Conservation (phyloP, 1,284 basidiomycete genomes). For the Apiotrichum siamense region DNA sequence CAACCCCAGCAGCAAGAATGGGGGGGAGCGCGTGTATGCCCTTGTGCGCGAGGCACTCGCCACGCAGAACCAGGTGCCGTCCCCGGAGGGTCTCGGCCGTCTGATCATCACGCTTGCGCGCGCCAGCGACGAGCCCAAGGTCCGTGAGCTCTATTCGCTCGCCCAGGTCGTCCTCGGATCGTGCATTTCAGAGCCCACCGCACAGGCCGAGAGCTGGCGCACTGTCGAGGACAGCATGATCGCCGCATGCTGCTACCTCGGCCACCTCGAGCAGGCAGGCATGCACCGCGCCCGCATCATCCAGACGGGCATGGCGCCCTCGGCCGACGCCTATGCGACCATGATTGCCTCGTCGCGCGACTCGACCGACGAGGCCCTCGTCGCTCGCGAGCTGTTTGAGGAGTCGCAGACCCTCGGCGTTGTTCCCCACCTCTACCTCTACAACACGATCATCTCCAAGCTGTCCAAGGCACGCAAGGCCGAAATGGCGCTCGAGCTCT, state of each 20-base stretch:
- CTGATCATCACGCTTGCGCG: slow-evolving; percentile 67
- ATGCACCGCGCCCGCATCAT: slow-evolving; percentile 73
- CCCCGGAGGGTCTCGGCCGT: slow-evolving; percentile 52
- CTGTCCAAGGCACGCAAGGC: slow-evolving; percentile 87
- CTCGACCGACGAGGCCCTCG: slow-evolving; percentile 85
- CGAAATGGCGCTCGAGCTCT: slow-evolving; percentile 75
- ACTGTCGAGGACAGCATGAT: slow-evolving; percentile 81
- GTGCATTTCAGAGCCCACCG: slow-evolving; percentile 27
- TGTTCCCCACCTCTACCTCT: slow-evolving; percentile 74
- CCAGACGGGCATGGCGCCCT: slow-evolving; percentile 68
- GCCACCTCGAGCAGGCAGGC: slow-evolving; percentile 70
- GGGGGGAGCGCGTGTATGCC: slow-evolving; percentile 12
- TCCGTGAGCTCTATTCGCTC: slow-evolving; percentile 62
- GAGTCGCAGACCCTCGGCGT: slow-evolving; percentile 70
- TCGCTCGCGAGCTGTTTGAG: slow-evolving; percentile 74
- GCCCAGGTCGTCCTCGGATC: slow-evolving; percentile 59
- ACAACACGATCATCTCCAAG: slow-evolving; percentile 94
- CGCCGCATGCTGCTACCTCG: slow-evolving; percentile 71
- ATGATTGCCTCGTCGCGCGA: slow-evolving; percentile 81
- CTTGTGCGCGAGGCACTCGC: slow-evolving; percentile 14
- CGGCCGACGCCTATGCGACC: slow-evolving; percentile 82
- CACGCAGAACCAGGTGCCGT: slow-evolving; percentile 21
- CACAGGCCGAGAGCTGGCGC: slow-evolving; percentile 60
- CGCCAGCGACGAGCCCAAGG: slow-evolving; percentile 56
- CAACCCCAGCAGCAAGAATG: slow-evolving; percentile 1